These are phyloP conservation scores for Aureobasidium lini DNA, from an alignment of 2,329 filamentous ascomycete genomes.

Conservation along the genomic window DNA sequence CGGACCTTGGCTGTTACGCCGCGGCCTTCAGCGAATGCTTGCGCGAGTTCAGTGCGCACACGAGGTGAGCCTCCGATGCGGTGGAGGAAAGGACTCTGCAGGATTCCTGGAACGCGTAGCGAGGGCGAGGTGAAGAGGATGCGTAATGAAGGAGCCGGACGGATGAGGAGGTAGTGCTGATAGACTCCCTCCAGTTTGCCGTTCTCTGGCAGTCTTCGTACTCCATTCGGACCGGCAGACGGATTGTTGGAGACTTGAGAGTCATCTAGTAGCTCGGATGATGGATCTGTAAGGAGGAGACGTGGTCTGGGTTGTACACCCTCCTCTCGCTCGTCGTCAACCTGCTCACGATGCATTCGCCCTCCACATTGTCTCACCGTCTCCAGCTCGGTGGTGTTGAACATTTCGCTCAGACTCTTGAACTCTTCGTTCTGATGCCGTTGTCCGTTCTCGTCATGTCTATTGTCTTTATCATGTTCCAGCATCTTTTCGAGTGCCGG, in stretches of 20 bases:
- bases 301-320: slow-evolving; percentile 32
- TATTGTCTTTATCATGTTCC: slow-evolving; percentile 26
- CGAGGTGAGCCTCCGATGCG: slow-evolving; percentile 34
- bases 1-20: slow-evolving; percentile 38
- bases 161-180: slow-evolving; percentile 55
- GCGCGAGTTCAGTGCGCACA: slow-evolving; percentile 31
- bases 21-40: slow-evolving; percentile 32
- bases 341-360: slow-evolving; percentile 50
- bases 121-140: slow-evolving; percentile 64
- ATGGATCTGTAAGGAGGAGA: slow-evolving; percentile 43
- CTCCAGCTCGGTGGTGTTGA: slow-evolving; percentile 60
- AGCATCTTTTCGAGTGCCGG: slow-evolving; percentile 46
- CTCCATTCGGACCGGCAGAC: slow-evolving; percentile 16
- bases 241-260: slow-evolving; percentile 16
- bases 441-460: slow-evolving; percentile 11
- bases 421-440: slow-evolving; percentile 51
- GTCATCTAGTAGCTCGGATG: slow-evolving; percentile 24
- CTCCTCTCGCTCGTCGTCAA: slow-evolving; percentile 40
- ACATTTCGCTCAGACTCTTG: slow-evolving; percentile 59
- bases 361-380: slow-evolving; percentile 58
- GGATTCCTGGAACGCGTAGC: slow-evolving; percentile 58
- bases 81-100: slow-evolving; percentile 41
- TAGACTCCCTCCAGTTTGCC: slow-evolving; percentile 47
- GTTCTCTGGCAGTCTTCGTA: slow-evolving; percentile 21
- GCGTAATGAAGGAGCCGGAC: slow-evolving; percentile 57